Evolutionary conservation across 2,329 filamentous ascomycete genomes (phyloP), one percentile per base, ranked within the genome.

Genomic region (Zasmidium angulare): DNA sequence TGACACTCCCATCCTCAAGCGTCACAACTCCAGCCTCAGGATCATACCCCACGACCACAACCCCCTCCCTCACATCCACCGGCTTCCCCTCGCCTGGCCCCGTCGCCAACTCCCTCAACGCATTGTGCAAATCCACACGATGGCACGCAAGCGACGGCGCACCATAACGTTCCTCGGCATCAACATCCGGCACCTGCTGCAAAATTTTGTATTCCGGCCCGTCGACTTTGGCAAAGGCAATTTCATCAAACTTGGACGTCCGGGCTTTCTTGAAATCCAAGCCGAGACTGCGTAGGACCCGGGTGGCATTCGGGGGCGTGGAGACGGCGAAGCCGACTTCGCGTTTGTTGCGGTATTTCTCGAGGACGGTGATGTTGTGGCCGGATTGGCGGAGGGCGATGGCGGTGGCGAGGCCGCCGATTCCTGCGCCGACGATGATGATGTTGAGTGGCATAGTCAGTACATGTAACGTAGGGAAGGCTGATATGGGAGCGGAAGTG

Each of bases 351-450:
- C 84, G 60, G 82, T 79, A 1, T 43, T 53, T 58, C 21, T 81
- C 83, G 65, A 85, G 82, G 0, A 85, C 73, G 26, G 81, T 77
- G 29, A 86, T 82, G 1, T 77, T 71, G 68, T 86, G 82, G 49
- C 83, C 82, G 31, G 76, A 74, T 3, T 77, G 71, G 43, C 79
- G 64, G 12, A 85, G 78, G 11, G 75, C 73, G 55, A 79, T 74
- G 31, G 83, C 82, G 1, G 81, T 77, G 0, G 77, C 72, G 11
- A 76, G 76, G 53, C 82, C 83, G 20, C 84, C 77, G 59, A 82
- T 82, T 65, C 85, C 82, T 17, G 80, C 79, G 11, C 82, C 85
- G 43, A 83, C 82, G 17, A 83, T 85, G 55, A 85, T 83, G 55
- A 80, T 69, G 52, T 80, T 76, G 12, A 64, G 54, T 17, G 50